Percentiles rank a stretch among this genome's conserved stretches.
These are phyloP conservation scores for Pyrenochaeta sp. DNA, from an alignment of 2,329 filamentous ascomycete genomes.

Conservation along the genomic window DNA sequence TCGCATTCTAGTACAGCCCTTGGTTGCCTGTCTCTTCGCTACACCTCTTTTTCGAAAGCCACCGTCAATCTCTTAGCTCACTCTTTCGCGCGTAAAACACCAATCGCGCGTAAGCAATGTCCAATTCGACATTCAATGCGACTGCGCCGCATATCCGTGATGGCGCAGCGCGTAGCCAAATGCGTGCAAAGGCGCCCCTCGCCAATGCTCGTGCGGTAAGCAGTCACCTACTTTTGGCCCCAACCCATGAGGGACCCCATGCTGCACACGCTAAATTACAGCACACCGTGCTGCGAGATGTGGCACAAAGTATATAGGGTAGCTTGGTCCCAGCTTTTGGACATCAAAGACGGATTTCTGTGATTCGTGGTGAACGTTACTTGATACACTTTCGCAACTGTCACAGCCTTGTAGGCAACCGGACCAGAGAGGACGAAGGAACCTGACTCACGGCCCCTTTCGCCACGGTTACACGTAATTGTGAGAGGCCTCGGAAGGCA, in stretches of 20 bases:
- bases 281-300: slow-evolving; percentile 15
- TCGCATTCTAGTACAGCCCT: slow-evolving; percentile 1
- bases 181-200: slow-evolving; percentile 10
- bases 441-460: slow-evolving; percentile 18
- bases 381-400: slow-evolving; percentile 11
- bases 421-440: slow-evolving; percentile 1
- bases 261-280: slow-evolving; percentile 20
- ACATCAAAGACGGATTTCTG: not conserved
- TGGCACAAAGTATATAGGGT: slow-evolving; percentile 15
- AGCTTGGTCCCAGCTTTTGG: not conserved
- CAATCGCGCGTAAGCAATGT: not conserved
- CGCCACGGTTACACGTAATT: slow-evolving; percentile 14
- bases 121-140: slow-evolving; percentile 2
- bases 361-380: slow-evolving; percentile 2
- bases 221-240: slow-evolving; percentile 21
- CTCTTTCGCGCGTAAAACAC: not conserved
- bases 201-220: slow-evolving; percentile 13
- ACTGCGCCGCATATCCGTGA: slow-evolving; percentile 30
- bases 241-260: slow-evolving; percentile 8
- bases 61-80: not conserved
- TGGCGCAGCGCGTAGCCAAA: slow-evolving; percentile 26
- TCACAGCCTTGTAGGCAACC: slow-evolving; percentile 27
- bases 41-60: not conserved
- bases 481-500: slow-evolving; percentile 10
- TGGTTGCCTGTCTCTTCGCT: slow-evolving; percentile 3